Percentiles rank a stretch among this genome's conserved stretches.
Conservation (phyloP, 495 filamentous ascomycete genomes). For the Astrothelium macrocarpum region DNA sequence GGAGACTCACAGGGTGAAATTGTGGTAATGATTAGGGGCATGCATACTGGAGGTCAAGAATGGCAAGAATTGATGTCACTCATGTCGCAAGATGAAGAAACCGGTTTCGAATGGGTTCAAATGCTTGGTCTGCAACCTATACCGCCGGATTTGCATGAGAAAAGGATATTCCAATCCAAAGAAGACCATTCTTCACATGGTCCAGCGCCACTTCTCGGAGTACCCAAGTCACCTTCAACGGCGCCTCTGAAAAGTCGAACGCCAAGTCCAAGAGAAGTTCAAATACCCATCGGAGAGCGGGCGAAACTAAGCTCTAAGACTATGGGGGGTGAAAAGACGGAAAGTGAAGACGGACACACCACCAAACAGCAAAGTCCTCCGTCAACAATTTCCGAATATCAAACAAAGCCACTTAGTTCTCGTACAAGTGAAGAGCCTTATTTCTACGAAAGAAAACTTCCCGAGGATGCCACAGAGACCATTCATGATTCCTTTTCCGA, state of each 20-base stretch:
- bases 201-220: constrained; percentile 15
- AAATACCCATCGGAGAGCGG: constrained; percentile 70
- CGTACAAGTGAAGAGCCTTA: background rate
- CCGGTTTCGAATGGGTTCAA: constrained; percentile 77
- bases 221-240: constrained; percentile 25
- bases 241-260: constrained; percentile 35
- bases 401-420: background rate
- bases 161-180: constrained; percentile 26
- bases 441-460: background rate
- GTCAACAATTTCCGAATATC: background rate
- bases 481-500: background rate
- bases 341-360: background rate
- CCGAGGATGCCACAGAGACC: background rate
- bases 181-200: constrained; percentile 11
- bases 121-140: constrained; percentile 68
- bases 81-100: constrained; percentile 57
- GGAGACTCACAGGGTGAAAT: constrained; percentile 63
- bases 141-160: constrained; percentile 47
- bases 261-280: constrained; percentile 46
- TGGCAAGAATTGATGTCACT: constrained; percentile 81
- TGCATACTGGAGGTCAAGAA: constrained; percentile 40
- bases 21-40: constrained; percentile 74
- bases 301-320: constrained; percentile 29
- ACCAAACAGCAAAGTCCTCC: background rate
- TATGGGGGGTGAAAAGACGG: constrained; percentile 18